Percentiles rank a stretch among this genome's conserved stretches.
Conservation (phyloP, 768 basidiomycete species). For the Suillus placidus region DNA sequence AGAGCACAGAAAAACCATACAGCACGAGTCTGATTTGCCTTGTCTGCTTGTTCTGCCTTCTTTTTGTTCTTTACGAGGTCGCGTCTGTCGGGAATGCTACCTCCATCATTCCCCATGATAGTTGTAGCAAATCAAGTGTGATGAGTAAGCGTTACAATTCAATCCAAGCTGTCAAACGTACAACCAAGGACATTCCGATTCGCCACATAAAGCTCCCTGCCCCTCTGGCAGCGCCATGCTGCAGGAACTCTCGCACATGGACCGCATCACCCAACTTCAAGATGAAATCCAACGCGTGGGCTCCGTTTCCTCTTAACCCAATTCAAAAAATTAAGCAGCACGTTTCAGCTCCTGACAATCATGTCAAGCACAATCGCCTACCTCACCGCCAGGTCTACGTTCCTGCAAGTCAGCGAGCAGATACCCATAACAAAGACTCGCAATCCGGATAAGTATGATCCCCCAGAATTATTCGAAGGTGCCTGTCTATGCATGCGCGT, state of each 20-base stretch:
- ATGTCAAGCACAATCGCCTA: slow-evolving; percentile 85
- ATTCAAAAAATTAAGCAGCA: not conserved
- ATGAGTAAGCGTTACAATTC: slow-evolving; percentile 4
- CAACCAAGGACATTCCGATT: not conserved
- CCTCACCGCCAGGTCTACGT: slow-evolving; percentile 74
- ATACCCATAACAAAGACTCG: slow-evolving; percentile 86
- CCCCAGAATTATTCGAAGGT: slow-evolving; percentile 79
- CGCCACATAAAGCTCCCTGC: slow-evolving; percentile 7
- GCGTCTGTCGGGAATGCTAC: slow-evolving; percentile 83
- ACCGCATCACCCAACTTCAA: slow-evolving; percentile 93
- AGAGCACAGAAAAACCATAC: slow-evolving; percentile 93
- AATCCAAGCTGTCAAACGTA: not conserved
- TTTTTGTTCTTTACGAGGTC: slow-evolving; percentile 75
- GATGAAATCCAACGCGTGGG: slow-evolving; percentile 88
- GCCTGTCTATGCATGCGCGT: slow-evolving; percentile 14
- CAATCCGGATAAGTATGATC: slow-evolving; percentile 69
- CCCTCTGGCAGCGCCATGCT: slow-evolving; percentile 71
- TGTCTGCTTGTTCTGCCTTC: slow-evolving; percentile 90
- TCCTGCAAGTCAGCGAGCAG: slow-evolving; percentile 74
- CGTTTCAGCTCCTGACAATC: slow-evolving; percentile 76
- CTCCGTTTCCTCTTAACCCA: not conserved
- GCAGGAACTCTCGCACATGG: slow-evolving; percentile 92
- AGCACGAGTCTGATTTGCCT: slow-evolving; percentile 84
- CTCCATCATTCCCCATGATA: slow-evolving; percentile 86
- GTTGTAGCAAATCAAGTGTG: slow-evolving; percentile 3